Evolutionary conservation across 305 asterid species (phyloP).

Genomic region (Coffea humblotiana): DNA sequence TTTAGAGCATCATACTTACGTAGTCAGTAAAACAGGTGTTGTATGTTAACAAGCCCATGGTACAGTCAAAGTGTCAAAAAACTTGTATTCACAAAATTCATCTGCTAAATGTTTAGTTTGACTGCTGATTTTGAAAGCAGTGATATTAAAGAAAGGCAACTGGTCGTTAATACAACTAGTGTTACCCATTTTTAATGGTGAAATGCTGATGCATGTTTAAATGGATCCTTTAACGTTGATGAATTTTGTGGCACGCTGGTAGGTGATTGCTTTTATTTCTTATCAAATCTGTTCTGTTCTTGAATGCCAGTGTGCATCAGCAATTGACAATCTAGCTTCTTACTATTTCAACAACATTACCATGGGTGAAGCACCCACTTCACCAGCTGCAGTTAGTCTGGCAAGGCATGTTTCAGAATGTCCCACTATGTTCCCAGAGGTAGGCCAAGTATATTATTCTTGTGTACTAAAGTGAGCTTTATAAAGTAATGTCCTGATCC

Average conservation of each 20-base stretch:
- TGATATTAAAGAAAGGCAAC: neutral
- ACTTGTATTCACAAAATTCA: neutral
- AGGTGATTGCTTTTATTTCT: conserved; percentile 7
- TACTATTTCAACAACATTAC: conserved; percentile 84
- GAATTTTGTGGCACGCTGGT: neutral
- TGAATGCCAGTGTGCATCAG: conserved; percentile 78
- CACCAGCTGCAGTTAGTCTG: conserved; percentile 75
- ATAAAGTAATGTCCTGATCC: neutral
- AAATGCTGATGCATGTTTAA: neutral
- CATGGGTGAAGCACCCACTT: conserved; percentile 61
- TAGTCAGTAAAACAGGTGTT: neutral
- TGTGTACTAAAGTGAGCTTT: neutral
- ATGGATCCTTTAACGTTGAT: conserved; percentile 6
- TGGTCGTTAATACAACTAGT: neutral
- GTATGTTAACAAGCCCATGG: neutral
- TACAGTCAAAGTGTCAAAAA: neutral
- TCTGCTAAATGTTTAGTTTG: neutral
- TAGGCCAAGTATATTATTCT: conserved; percentile 35
- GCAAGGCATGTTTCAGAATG: conserved; percentile 81
- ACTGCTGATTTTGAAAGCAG: neutral
- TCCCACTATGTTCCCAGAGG: conserved; percentile 84
- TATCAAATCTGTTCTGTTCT: neutral
- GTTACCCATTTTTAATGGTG: neutral
- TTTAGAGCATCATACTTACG: too few species aligned
- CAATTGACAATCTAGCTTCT: conserved; percentile 85